phyloP scores from a whole-genome alignment of 2,329 filamentous ascomycete genomes.

The Apiospora sp. region DNA sequence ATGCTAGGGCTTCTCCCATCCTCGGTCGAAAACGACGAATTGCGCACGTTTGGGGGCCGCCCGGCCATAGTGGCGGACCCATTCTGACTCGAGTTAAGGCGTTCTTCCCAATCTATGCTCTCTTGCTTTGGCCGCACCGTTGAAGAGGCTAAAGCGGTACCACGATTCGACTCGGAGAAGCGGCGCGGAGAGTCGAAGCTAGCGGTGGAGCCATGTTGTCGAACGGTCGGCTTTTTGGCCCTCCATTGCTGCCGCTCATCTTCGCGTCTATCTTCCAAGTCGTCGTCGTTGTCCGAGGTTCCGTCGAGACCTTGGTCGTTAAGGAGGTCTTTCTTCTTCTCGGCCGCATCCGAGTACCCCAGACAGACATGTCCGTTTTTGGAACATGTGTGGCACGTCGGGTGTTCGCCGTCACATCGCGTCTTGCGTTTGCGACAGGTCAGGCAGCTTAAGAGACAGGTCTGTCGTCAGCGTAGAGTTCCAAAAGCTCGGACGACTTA shows the following conservation, averaged over 20 bases:
- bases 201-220: constrained; percentile 9
- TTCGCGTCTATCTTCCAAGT: constrained; percentile 40
- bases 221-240: neutral
- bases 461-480: constrained; percentile 33
- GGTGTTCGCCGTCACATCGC: constrained; percentile 76
- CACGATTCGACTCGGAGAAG: constrained; percentile 36
- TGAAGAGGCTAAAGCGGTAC: constrained; percentile 33
- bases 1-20: constrained; percentile 49
- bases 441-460: constrained; percentile 59
- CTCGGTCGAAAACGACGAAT: constrained; percentile 50
- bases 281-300: constrained; percentile 44
- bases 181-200: constrained; percentile 33
- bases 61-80: constrained; percentile 35
- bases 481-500: constrained; percentile 26
- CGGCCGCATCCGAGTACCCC: constrained; percentile 67
- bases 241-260: constrained; percentile 24
- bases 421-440: constrained; percentile 81
- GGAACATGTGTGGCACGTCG: constrained; percentile 74
- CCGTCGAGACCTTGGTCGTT: constrained; percentile 35
- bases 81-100: constrained; percentile 33
- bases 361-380: constrained; percentile 75
- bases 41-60: constrained; percentile 41
- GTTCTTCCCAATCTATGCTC: constrained; percentile 42
- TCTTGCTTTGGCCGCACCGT: constrained; percentile 41
- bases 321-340: constrained; percentile 47